Percentiles rank a stretch among this genome's conserved stretches.
Evolutionary conservation across 1,139 yeast genomes (phyloP).

Genomic region (Suhomyces taliae): DNA sequence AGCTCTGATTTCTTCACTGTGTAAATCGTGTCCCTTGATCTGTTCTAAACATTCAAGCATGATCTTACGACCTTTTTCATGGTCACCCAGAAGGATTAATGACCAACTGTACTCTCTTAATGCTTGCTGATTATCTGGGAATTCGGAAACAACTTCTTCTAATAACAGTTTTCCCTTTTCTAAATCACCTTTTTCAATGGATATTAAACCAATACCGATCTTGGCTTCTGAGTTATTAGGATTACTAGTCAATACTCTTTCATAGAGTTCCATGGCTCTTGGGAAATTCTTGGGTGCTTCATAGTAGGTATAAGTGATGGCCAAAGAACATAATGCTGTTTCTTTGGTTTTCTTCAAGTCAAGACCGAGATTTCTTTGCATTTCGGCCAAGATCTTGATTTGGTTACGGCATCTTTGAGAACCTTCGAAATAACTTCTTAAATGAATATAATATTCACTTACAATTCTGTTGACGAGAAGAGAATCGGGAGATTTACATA

Average conservation of each 20-base stretch:
- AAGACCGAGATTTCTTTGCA: conserved; percentile 48
- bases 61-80: conserved; percentile 54
- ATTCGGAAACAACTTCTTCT: conserved; percentile 45
- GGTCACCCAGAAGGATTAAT: conserved; percentile 53
- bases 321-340: conserved; percentile 66
- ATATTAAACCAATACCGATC: conserved; percentile 80
- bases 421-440: conserved; percentile 65
- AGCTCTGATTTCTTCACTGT: conserved; percentile 58
- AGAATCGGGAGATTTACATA: conserved; percentile 46
- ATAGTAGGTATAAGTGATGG: conserved; percentile 74
- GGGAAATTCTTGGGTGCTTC: conserved; percentile 88
- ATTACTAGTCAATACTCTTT: conserved; percentile 52
- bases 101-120: conserved; percentile 81
- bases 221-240: conserved; percentile 59
- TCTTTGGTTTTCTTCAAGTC: conserved; percentile 52
- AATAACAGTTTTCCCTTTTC: conserved; percentile 55
- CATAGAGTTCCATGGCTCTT: conserved; percentile 72
- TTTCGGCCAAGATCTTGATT: conserved; percentile 52
- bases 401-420: conserved; percentile 64
- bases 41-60: conserved; percentile 44
- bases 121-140: conserved; percentile 62
- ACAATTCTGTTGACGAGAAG: conserved; percentile 66
- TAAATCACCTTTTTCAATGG: conserved; percentile 63
- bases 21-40: conserved; percentile 51
- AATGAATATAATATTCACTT: conserved; percentile 58